These are phyloP conservation scores for Russula virescens DNA, from an alignment of 768 basidiomycete species.

Conservation along the genomic window DNA sequence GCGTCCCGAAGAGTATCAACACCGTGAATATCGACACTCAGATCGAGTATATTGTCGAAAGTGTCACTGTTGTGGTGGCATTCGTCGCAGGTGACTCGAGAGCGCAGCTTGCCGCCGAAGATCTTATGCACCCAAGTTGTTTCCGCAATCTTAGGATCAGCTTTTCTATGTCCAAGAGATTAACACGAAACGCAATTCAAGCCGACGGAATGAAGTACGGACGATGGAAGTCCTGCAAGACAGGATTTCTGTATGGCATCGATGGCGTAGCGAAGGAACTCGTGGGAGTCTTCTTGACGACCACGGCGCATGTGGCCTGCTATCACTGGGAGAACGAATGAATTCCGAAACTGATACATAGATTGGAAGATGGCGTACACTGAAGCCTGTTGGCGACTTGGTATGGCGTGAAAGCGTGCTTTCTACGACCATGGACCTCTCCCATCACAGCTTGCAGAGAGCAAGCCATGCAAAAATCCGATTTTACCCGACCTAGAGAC, in stretches of 20 bases:
- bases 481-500: slow-evolving; percentile 37
- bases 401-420: slow-evolving; percentile 54
- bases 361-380: slow-evolving; percentile 35
- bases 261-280: slow-evolving; percentile 91
- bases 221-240: slow-evolving; percentile 67
- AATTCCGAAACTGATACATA: slow-evolving; percentile 6
- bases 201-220: slow-evolving; percentile 29
- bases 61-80: slow-evolving; percentile 92
- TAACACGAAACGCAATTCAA: neutral
- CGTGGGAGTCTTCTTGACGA: slow-evolving; percentile 97
- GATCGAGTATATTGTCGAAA: slow-evolving; percentile 89
- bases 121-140: slow-evolving; percentile 93
- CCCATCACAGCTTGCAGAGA: slow-evolving; percentile 51
- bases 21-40: slow-evolving; percentile 83
- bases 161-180: slow-evolving; percentile 43
- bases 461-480: slow-evolving; percentile 77
- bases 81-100: slow-evolving; percentile 77
- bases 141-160: slow-evolving; percentile 65
- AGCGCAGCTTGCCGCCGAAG: slow-evolving; percentile 89
- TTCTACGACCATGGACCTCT: slow-evolving; percentile 43
- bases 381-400: slow-evolving; percentile 63
- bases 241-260: slow-evolving; percentile 87
- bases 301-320: slow-evolving; percentile 87
- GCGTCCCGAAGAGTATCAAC: slow-evolving; percentile 61
- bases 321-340: slow-evolving; percentile 49